A percentile compares a stretch with the other conserved stretches of the same genome.
These are phyloP conservation scores for Magnaporthiopsis rhizophila DNA, from an alignment of 2,329 filamentous ascomycete species.

Conservation along the genomic window DNA sequence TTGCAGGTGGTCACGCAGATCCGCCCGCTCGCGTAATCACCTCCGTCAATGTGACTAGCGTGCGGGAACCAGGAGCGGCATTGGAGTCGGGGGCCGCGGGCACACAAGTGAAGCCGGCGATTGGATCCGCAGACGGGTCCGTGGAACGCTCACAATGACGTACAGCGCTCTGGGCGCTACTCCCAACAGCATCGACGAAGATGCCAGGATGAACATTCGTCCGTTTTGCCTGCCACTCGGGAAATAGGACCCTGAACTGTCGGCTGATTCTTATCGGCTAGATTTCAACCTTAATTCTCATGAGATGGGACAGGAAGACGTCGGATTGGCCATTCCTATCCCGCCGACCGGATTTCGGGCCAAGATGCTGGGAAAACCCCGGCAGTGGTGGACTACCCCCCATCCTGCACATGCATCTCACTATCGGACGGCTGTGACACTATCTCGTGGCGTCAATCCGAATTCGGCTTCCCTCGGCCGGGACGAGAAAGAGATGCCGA, in stretches of 20 bases:
- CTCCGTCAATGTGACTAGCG: not conserved
- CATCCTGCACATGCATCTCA: not conserved
- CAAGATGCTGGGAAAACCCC: too few relatives aligned
- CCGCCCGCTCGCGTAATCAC: not conserved
- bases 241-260: not conserved
- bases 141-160: too few relatives aligned
- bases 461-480: not conserved
- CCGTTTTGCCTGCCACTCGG: too few relatives aligned
- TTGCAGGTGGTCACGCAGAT: not conserved
- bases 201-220: not conserved
- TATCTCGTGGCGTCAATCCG: not conserved
- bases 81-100: too few relatives aligned
- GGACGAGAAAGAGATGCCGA: too few relatives aligned
- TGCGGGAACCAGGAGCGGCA: not conserved
- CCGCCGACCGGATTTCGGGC: too few relatives aligned
- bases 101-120: not conserved
- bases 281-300: not conserved
- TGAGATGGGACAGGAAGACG: not conserved
- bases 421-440: not conserved
- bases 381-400: not conserved
- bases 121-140: not conserved
- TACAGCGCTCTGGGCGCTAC: too few relatives aligned
- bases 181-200: not conserved
- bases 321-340: not conserved
- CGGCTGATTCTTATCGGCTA: not conserved